A percentile compares a stretch with the other conserved stretches of the same genome.
phyloP scores from a whole-genome alignment of 129 eudicot species.

The Flaveria bidentis region DNA sequence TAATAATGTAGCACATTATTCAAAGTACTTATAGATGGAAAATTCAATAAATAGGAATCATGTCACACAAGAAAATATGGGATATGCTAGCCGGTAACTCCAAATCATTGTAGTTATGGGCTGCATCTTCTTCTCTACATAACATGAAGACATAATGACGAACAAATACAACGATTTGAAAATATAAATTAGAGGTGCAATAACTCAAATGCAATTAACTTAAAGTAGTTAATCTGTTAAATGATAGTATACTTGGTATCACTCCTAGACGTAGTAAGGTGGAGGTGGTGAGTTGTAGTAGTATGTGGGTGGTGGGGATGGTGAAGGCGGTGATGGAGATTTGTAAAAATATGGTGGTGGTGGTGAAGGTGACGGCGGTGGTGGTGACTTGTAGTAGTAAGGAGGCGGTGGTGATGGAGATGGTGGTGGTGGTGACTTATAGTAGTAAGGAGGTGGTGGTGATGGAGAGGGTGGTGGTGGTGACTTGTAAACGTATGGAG shows the following conservation, averaged over 20 bases:
- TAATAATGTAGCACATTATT: no score
- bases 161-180: background rate
- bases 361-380: no score
- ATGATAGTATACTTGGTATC: background rate
- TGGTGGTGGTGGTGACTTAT: slow-evolving; percentile 10
- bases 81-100: background rate
- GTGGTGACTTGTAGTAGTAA: background rate
- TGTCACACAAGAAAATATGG: background rate
- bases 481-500: slow-evolving; percentile 4
- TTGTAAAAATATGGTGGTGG: no score
- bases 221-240: slow-evolving; percentile 9
- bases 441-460: background rate
- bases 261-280: slow-evolving; percentile 1
- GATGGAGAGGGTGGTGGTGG: slow-evolving; percentile 21
- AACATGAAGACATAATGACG: background rate
- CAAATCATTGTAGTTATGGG: slow-evolving; percentile 9
- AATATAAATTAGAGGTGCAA: background rate
- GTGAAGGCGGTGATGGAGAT: no score
- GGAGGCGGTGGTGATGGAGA: background rate
- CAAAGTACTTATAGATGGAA: background rate
- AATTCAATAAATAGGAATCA: background rate
- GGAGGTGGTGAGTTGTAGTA: slow-evolving; percentile 16
- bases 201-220: background rate
- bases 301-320: slow-evolving; percentile 11
- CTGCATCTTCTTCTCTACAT: background rate